Base-by-base conservation (phyloP, 2,329 filamentous ascomycete species). In the Sporothrix brasiliensis region DNA sequence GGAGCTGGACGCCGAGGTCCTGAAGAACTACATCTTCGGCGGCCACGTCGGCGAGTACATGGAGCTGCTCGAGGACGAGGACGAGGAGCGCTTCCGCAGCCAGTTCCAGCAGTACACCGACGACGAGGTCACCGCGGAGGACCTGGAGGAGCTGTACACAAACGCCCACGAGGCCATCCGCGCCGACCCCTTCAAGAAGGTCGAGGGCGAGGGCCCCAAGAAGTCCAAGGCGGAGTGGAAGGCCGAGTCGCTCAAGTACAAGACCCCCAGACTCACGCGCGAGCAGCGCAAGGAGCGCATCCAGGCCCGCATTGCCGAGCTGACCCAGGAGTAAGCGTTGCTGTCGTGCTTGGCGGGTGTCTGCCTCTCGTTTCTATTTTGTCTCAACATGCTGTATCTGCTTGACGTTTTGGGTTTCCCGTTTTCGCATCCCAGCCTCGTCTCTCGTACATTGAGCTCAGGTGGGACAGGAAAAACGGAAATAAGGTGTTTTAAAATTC, bases 41-140 rank as follows among this genome's bases (percentile, higher is more conserved):
- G 94, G 95, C 74, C 95, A 99, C 89, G 92, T 99, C 76, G 94
- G 94, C 77, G 95, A 99, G 90, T 99, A 99, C 91, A 99, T 99
- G 95, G 95, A 99, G 91, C 95, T 91, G 72, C 92, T 99, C 76
- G 95, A 95, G 85, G 95, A 99, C 79, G 95, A 99, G 82, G 95
- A 99, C 81, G 95, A 99, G 92, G 95, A 99, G 90, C 94, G 95
- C 82, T 99, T 93, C 92, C 94, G 94, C 89, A 90, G 89, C 78
- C 95, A 99, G 88, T 99, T 99, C 91, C 87, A 90, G 83, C 91
- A 95, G 85, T 99, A 99, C 89, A 91, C 97, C 77, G 94, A 99
- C 76, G 93, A 97, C 81, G 95, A 97, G 78, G 83, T 99, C 76
- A 94, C 98, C 87, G 94, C 95, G 75, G 95, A 97, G 79, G 93